Evolutionary conservation across 495 filamentous ascomycete genomes (phyloP).

Genomic region (Umbilicaria muhlenbergii): DNA sequence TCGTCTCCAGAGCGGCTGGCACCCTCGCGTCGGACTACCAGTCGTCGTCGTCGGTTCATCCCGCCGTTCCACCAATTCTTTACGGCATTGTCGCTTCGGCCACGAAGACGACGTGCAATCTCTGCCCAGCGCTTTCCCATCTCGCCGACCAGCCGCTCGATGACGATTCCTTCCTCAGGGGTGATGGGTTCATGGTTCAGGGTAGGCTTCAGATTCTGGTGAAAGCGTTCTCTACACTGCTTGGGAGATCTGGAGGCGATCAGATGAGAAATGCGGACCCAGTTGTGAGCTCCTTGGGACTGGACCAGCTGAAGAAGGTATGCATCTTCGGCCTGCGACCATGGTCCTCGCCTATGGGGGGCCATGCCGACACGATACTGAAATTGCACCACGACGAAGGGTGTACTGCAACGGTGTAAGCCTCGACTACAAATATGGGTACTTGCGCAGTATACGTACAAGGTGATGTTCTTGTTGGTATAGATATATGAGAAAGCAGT

Average conservation of each 20-base stretch:
- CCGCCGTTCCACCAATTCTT: slow-evolving; percentile 99
- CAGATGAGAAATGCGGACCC: slow-evolving; percentile 72
- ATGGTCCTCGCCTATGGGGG: slow-evolving; percentile 67
- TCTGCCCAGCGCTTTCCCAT: slow-evolving; percentile 92
- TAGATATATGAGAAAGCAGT: too few species aligned
- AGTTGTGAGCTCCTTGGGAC: slow-evolving; percentile 69
- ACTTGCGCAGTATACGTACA: too few species aligned
- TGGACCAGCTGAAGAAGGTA: slow-evolving; percentile 58
- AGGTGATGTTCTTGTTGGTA: too few species aligned
- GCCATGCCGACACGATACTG: slow-evolving; percentile 20
- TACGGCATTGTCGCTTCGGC: slow-evolving; percentile 91
- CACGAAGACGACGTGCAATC: slow-evolving; percentile 71
- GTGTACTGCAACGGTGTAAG: too few species aligned
- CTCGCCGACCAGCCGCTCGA: slow-evolving; percentile 65
- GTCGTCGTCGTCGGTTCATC: slow-evolving; percentile 50
- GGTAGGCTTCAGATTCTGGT: slow-evolving; percentile 86
- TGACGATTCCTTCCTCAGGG: slow-evolving; percentile 68
- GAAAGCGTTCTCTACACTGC: slow-evolving; percentile 90
- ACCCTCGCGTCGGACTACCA: slow-evolving; percentile 9
- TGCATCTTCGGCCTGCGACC: slow-evolving; percentile 70
- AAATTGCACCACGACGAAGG: too few species aligned
- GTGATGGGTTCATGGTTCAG: slow-evolving; percentile 89
- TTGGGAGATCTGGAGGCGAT: slow-evolving; percentile 75
- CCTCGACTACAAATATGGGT: too few species aligned
- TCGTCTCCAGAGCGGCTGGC: not conserved